Evolutionary conservation across 257 asterid genomes (phyloP).

Genomic region (Solanum okadae): DNA sequence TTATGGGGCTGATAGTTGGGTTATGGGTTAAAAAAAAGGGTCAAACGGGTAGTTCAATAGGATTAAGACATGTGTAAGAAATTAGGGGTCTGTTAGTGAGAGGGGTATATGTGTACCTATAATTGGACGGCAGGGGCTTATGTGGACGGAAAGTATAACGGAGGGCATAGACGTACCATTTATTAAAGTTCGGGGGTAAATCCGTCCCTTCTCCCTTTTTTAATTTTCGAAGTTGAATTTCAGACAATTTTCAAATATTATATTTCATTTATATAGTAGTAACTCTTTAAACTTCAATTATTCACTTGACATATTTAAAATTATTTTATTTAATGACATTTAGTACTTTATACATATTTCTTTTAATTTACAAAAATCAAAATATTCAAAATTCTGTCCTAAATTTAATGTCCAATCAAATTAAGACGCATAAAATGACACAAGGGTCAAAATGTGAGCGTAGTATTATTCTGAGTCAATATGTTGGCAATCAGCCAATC

Average conservation of each 20-base stretch:
- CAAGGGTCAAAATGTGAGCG: neutral
- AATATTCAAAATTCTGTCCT: neutral
- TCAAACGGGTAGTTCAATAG: no score
- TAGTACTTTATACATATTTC: neutral
- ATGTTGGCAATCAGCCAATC: neutral
- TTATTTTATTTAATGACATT: neutral
- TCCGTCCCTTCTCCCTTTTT: no score
- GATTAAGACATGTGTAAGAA: no score
- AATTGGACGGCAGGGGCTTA: no score
- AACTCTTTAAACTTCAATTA: neutral
- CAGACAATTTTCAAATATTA: neutral
- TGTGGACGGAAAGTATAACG: no score
- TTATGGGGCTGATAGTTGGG: no score
- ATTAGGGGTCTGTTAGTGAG: no score
- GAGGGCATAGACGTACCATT: no score
- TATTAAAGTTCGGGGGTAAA: no score
- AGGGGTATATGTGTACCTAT: no score
- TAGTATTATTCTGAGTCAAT: neutral
- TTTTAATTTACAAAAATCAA: neutral
- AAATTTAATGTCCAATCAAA: neutral
- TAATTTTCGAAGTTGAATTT: neutral
- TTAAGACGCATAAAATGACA: neutral
- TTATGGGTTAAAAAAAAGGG: no score
- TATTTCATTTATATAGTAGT: neutral
- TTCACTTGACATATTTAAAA: neutral